A percentile compares a stretch with the other conserved stretches of the same genome.
phyloP scores from a whole-genome alignment of 495 filamentous ascomycete species.

The Hypoxylon crocopeplum region DNA sequence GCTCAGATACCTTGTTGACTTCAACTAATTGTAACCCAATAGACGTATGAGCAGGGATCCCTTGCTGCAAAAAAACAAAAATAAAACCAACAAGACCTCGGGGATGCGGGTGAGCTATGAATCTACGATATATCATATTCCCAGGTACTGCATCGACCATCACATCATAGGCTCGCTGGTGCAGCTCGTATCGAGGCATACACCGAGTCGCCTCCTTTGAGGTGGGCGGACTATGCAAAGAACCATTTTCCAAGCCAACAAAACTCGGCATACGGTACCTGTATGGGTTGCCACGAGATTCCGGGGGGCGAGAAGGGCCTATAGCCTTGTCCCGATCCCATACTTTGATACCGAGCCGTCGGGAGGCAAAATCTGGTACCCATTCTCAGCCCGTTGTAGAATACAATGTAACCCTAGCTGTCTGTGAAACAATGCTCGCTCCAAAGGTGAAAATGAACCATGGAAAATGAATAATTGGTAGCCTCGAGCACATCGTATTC shows the following conservation, averaged over 20 bases:
- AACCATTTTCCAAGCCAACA: constrained; percentile 5
- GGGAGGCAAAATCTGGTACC: not conserved
- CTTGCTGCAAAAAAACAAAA: constrained; percentile 17
- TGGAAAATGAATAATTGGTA: not conserved
- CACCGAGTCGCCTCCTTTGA: not conserved
- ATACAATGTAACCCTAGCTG: not conserved
- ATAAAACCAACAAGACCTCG: constrained; percentile 13
- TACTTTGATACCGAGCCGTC: constrained; percentile 17
- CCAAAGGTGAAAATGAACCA: not conserved
- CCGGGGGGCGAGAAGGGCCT: not conserved
- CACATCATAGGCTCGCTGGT: not conserved
- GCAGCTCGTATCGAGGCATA: not conserved
- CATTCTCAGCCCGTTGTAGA: not conserved
- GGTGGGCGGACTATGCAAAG: constrained; percentile 11
- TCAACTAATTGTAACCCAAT: constrained; percentile 18
- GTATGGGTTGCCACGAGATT: not conserved
- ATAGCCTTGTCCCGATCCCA: constrained; percentile 1
- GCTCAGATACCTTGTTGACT: constrained; percentile 11
- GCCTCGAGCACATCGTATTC: too few relatives aligned
- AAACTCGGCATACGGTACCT: not conserved
- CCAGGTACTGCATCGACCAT: not conserved
- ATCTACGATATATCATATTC: constrained; percentile 9
- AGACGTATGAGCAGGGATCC: constrained; percentile 23
- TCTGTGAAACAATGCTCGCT: not conserved
- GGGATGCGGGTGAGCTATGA: not conserved